Percentiles rank a stretch among this genome's conserved stretches.
Conservation (phyloP, 108 stramenopile species). For the Thalassiosira profunda region DNA sequence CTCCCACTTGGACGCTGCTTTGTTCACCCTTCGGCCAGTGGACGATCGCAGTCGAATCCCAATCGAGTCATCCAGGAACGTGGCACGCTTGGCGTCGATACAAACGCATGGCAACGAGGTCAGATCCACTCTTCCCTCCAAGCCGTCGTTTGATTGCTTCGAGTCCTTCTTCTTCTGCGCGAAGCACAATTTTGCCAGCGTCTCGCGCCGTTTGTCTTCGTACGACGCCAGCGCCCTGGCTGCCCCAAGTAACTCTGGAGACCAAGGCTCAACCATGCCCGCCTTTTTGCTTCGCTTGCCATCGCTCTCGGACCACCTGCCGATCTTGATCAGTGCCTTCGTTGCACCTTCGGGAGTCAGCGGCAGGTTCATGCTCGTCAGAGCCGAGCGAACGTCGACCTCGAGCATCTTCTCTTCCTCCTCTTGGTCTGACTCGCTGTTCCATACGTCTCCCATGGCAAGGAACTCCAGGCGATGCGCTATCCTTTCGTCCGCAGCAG, state of each 20-base stretch:
- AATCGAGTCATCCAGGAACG: conserved; percentile 90
- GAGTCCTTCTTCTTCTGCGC: background rate
- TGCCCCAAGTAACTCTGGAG: conserved; percentile 58
- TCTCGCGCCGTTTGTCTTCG: conserved; percentile 33
- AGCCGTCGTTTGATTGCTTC: background rate
- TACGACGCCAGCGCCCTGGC: conserved; percentile 52
- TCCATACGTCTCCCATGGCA: conserved; percentile 72
- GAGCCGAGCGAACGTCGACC: conserved; percentile 74
- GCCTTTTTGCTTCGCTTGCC: conserved; percentile 15
- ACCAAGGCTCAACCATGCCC: conserved; percentile 60
- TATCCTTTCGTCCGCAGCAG: conserved; percentile 80
- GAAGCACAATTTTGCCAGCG: conserved; percentile 15
- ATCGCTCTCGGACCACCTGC: conserved; percentile 62
- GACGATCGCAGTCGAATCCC: conserved; percentile 73
- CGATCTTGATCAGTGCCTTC: conserved; percentile 72
- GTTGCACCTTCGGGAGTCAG: conserved; percentile 70
- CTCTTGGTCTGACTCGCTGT: background rate
- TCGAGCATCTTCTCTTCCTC: conserved; percentile 47
- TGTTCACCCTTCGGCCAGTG: conserved; percentile 65
- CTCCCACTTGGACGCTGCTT: conserved; percentile 79
- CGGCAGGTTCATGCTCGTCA: conserved; percentile 65
- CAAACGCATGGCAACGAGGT: conserved; percentile 75
- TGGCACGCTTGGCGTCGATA: conserved; percentile 72
- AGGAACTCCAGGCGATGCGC: conserved; percentile 78
- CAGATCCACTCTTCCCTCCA: conserved; percentile 67